These are phyloP conservation scores for Platanthera guangdongensis DNA, from an alignment of 106 monocot genomes.

Conservation along the genomic window DNA sequence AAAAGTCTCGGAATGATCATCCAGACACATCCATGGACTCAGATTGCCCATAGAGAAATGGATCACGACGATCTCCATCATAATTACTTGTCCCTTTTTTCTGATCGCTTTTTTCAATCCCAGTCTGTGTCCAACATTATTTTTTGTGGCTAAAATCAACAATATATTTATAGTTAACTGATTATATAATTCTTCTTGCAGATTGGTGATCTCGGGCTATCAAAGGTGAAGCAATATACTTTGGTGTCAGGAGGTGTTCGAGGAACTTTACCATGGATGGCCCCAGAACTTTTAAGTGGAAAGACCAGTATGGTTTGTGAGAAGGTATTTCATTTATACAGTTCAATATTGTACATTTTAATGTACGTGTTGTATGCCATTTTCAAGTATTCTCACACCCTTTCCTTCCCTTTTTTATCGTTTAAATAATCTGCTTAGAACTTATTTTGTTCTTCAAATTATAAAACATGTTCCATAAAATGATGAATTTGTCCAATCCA, in stretches of 20 bases:
- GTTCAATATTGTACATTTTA: neutral
- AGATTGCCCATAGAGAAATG: too few species aligned
- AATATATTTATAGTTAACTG: neutral
- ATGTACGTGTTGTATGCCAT: neutral
- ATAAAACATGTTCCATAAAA: too few species aligned
- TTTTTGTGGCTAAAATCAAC: neutral
- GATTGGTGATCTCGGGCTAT: constrained; percentile 96
- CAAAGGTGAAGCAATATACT: constrained; percentile 90
- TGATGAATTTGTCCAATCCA: too few species aligned
- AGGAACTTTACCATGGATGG: constrained; percentile 99
- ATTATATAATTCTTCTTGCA: constrained; percentile 15
- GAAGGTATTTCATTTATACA: constrained; percentile 39
- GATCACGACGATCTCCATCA: too few species aligned
- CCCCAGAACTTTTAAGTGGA: constrained; percentile 85
- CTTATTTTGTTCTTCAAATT: too few species aligned
- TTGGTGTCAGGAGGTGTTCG: constrained; percentile 94
- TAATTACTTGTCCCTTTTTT: too few species aligned
- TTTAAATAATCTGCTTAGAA: too few species aligned
- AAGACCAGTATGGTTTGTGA: constrained; percentile 87
- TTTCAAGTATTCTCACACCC: neutral
- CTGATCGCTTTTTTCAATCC: neutral
- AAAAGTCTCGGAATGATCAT: too few species aligned
- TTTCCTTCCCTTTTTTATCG: too few species aligned
- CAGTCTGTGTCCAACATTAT: neutral
- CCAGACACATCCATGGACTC: too few species aligned